Base-by-base conservation (phyloP, 2,329 filamentous ascomycete genomes). In the Fusarium albidum region DNA sequence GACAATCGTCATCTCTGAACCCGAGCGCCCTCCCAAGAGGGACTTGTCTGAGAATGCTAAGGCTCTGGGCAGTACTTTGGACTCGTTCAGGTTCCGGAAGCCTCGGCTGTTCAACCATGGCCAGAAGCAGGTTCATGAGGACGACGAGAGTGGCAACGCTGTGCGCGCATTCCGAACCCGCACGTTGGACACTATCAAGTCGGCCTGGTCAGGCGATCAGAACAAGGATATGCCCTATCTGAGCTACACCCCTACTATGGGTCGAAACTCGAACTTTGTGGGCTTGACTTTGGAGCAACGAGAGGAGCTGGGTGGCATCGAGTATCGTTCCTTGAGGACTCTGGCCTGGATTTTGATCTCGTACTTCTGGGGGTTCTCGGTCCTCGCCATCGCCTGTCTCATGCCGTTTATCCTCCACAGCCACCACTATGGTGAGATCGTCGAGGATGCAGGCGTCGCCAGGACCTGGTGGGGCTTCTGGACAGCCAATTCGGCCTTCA, bases 221-320 rank as follows among this genome's bases (percentile, higher is more conserved):
- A 69, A 73, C n/a, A 75, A 75, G 3, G 80, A 86, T 27, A 90
- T 91, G 77, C 95, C 95, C 0, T 99, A 99, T 71, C 82, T 99
- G 44, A 97, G 92, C 72, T 98, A 92, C 84, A 88, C 93, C 54
- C 92, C 95, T 3, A 99, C 95, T 0, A 84, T 97, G 47, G 94
- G 90, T 18, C 87, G 95, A 58, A 99, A 99, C 71, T 98, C 94
- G 10, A 89, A 91, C 31, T 99, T 98, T 68, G 82, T 95, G 11
- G 91, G 93, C 63, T 74, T 99, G 60, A 91, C 89, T 0, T 89
- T 96, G 63, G 92, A 95, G 59, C 92, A 99, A 73, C 85, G 95
- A 61, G 93, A 99, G 69, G 95, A 99, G 73, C 77, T 99, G 3
- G 95, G 95, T 10, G 95, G 95, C 15, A 96, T 99, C 59, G 95